phyloP scores from a whole-genome alignment of 75 land plant species.

The Selaginella tamariscina region DNA sequence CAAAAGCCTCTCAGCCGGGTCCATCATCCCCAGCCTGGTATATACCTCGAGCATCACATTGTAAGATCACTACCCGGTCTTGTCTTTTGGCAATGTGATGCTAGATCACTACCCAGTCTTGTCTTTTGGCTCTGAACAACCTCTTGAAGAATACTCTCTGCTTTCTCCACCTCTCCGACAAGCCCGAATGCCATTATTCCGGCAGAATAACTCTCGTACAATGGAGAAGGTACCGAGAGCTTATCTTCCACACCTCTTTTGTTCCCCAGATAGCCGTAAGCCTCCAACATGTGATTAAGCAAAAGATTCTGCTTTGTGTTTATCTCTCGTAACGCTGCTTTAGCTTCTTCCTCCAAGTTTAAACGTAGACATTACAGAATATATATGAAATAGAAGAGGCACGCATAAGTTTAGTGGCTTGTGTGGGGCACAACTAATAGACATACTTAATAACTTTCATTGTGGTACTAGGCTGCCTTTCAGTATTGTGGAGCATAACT shows the following conservation, averaged over 20 bases:
- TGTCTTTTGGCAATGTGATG: background rate
- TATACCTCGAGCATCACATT: background rate
- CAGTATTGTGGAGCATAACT: too few species aligned
- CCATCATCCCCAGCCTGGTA: background rate
- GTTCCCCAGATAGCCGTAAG: background rate
- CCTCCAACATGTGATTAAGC: background rate
- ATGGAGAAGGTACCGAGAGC: background rate
- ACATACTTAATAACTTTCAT: too few species aligned
- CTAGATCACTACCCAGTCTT: too few species aligned
- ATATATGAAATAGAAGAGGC: too few species aligned
- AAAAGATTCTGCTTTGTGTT: too few species aligned
- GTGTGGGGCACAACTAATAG: too few species aligned
- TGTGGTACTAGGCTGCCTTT: too few species aligned
- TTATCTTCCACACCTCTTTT: background rate
- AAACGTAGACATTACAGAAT: too few species aligned
- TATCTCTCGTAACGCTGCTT: too few species aligned
- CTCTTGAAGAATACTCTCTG: background rate
- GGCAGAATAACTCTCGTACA: background rate
- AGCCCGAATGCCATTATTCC: background rate
- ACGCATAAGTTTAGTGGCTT: too few species aligned
- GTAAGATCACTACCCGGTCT: background rate
- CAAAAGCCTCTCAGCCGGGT: background rate
- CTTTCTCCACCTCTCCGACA: background rate
- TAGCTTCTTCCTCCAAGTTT: too few species aligned
- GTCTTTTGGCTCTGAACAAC: background rate